These are phyloP conservation scores for Beauveria asiatica DNA, from an alignment of 2,329 filamentous ascomycete species.

Conservation along the genomic window DNA sequence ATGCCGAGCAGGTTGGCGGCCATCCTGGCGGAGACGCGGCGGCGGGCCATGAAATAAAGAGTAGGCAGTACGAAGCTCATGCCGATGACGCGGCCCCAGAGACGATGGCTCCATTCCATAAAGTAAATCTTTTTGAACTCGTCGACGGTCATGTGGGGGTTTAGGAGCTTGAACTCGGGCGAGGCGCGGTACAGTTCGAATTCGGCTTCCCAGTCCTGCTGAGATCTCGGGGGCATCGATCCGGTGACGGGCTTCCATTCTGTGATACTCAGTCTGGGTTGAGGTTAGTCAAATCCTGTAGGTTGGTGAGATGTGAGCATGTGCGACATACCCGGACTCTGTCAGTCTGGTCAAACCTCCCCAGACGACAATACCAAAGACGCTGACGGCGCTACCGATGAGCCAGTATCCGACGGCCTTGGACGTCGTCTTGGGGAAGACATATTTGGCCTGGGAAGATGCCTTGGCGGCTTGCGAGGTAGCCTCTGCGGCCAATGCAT, in stretches of 20 bases:
- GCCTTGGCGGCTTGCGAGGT: slow-evolving; percentile 19
- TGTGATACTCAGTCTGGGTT: slow-evolving; percentile 78
- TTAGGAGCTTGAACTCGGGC: slow-evolving; percentile 86
- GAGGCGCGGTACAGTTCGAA: slow-evolving; percentile 88
- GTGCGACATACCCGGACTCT: slow-evolving; percentile 72
- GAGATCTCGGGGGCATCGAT: slow-evolving; percentile 71
- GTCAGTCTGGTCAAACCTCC: slow-evolving; percentile 89
- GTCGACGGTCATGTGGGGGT: slow-evolving; percentile 82
- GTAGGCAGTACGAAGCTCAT: slow-evolving; percentile 83
- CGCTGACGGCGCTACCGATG: slow-evolving; percentile 79
- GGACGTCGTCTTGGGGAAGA: slow-evolving; percentile 55
- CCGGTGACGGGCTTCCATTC: slow-evolving; percentile 98
- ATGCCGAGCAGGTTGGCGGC: slow-evolving; percentile 72
- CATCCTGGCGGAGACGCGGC: slow-evolving; percentile 71
- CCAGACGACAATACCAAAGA: slow-evolving; percentile 95
- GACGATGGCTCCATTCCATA: slow-evolving; percentile 96
- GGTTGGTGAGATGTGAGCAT: neutral
- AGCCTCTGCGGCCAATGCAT: slow-evolving; percentile 20
- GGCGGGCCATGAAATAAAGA: slow-evolving; percentile 75
- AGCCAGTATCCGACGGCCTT: slow-evolving; percentile 88
- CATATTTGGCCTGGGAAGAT: slow-evolving; percentile 24
- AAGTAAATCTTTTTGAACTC: slow-evolving; percentile 99
- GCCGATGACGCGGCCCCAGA: slow-evolving; percentile 90
- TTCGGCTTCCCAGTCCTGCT: slow-evolving; percentile 80
- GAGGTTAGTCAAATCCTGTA: neutral